Percentiles rank a stretch among this genome's conserved stretches.
phyloP scores from a whole-genome alignment of 1,284 basidiomycete genomes.

The Blastosporella zonata region DNA sequence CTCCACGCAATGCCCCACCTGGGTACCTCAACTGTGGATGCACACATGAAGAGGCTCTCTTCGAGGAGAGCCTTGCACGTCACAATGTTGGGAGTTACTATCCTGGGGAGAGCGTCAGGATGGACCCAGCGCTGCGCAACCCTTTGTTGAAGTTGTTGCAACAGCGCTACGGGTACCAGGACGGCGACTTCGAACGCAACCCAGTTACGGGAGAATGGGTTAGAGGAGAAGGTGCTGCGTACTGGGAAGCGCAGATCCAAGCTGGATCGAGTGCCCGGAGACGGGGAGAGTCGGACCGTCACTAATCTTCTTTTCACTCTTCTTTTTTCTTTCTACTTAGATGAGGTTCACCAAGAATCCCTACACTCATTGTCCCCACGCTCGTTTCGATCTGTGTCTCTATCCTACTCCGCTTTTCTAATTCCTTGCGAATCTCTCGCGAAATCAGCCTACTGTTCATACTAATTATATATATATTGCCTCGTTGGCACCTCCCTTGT shows the following conservation, averaged over 20 bases:
- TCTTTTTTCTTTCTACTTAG: background rate
- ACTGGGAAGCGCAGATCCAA: conserved; percentile 58
- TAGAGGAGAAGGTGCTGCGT: conserved; percentile 55
- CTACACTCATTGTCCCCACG: conserved; percentile 11
- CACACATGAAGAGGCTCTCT: conserved; percentile 75
- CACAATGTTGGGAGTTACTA: conserved; percentile 77
- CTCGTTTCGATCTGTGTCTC: conserved; percentile 8
- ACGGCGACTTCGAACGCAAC: conserved; percentile 79
- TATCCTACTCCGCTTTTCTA: conserved; percentile 5
- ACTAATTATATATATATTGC: background rate
- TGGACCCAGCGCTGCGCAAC: conserved; percentile 81
- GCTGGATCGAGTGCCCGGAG: conserved; percentile 20
- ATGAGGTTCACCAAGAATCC: background rate
- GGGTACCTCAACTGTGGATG: conserved; percentile 81
- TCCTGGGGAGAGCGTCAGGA: conserved; percentile 79
- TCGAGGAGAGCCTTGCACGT: conserved; percentile 76
- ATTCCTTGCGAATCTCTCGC: background rate
- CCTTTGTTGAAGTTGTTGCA: conserved; percentile 70
- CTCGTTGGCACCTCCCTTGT: conserved; percentile 7
- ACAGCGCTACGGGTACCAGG: conserved; percentile 70
- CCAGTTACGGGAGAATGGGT: conserved; percentile 58
- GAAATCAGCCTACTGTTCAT: conserved; percentile 7
- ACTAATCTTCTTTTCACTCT: conserved; percentile 18
- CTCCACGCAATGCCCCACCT: conserved; percentile 75
- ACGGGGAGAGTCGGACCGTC: conserved; percentile 29